Conservation (phyloP, 2,329 filamentous ascomycete species). For the Colletotrichum agaves region DNA sequence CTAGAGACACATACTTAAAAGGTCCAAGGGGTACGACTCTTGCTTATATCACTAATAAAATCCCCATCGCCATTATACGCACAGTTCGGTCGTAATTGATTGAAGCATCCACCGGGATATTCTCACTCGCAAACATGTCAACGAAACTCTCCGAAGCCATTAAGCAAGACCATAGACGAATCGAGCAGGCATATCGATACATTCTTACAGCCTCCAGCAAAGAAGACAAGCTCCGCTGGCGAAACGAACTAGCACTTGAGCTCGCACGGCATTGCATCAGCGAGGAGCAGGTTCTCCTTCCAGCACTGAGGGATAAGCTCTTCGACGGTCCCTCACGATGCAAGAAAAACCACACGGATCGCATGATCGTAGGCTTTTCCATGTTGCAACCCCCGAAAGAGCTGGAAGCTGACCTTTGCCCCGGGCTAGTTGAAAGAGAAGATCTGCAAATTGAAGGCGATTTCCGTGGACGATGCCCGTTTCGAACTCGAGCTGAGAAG, state of each 20-base stretch:
- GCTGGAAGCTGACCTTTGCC: background rate
- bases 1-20: background rate
- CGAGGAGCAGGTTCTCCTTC: constrained; percentile 29
- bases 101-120: too few species aligned
- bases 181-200: constrained; percentile 31
- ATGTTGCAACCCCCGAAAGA: background rate
- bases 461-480: constrained; percentile 9
- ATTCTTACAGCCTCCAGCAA: constrained; percentile 11
- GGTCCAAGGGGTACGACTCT: too few species aligned
- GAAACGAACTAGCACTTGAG: constrained; percentile 28
- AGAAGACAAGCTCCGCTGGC: constrained; percentile 27
- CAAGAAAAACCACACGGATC: constrained; percentile 15
- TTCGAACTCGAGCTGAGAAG: constrained; percentile 24
- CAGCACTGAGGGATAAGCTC: constrained; percentile 11
- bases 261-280: constrained; percentile 35
- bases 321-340: constrained; percentile 21
- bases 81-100: too few species aligned
- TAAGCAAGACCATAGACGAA: constrained; percentile 31
- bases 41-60: too few species aligned
- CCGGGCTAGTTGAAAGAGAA: constrained; percentile 26
- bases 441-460: constrained; percentile 15
- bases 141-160: constrained; percentile 27
- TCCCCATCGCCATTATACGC: background rate
- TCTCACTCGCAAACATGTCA: constrained; percentile 10
- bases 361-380: constrained; percentile 5